Evolutionary conservation across 2,329 filamentous ascomycete species (phyloP).

Genomic region (Colletotrichum sp.): DNA sequence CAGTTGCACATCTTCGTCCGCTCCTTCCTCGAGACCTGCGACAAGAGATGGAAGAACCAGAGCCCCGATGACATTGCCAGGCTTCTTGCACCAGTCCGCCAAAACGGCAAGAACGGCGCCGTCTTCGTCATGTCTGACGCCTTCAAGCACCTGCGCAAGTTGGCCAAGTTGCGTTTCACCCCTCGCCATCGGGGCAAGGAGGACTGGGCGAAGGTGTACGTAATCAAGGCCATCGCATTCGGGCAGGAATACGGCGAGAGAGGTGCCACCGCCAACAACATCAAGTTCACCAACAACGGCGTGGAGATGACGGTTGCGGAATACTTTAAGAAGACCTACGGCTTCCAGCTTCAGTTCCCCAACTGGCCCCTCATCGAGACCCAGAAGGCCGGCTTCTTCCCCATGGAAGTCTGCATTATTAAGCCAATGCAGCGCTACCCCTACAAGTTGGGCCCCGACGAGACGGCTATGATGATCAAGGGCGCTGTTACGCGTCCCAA

Average conservation of each 20-base stretch:
- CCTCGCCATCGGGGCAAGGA: constrained; percentile 57
- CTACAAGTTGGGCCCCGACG: constrained; percentile 62
- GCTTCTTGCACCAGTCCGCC: constrained; percentile 38
- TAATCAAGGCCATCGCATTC: constrained; percentile 56
- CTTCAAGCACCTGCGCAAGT: constrained; percentile 58
- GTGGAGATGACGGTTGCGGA: constrained; percentile 50
- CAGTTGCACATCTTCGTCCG: constrained; percentile 29
- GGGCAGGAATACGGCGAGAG: constrained; percentile 43
- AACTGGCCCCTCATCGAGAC: constrained; percentile 63
- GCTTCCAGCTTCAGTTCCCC: constrained; percentile 48
- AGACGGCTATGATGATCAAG: constrained; percentile 90
- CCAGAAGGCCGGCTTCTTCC: constrained; percentile 58
- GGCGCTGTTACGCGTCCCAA: constrained; percentile 82
- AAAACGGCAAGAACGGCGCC: constrained; percentile 19
- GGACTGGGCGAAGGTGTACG: constrained; percentile 52
- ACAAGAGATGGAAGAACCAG: constrained; percentile 32
- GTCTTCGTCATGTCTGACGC: constrained; percentile 47
- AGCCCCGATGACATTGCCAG: constrained; percentile 29
- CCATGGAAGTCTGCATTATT: constrained; percentile 64
- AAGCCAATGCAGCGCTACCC: constrained; percentile 62
- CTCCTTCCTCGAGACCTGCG: constrained; percentile 31
- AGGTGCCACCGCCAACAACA: constrained; percentile 54
- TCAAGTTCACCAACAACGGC: constrained; percentile 53
- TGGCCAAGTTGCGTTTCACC: constrained; percentile 60
- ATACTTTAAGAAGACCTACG: constrained; percentile 62